Conservation (phyloP, 768 basidiomycete genomes). For the Lentinula aciculospora region DNA sequence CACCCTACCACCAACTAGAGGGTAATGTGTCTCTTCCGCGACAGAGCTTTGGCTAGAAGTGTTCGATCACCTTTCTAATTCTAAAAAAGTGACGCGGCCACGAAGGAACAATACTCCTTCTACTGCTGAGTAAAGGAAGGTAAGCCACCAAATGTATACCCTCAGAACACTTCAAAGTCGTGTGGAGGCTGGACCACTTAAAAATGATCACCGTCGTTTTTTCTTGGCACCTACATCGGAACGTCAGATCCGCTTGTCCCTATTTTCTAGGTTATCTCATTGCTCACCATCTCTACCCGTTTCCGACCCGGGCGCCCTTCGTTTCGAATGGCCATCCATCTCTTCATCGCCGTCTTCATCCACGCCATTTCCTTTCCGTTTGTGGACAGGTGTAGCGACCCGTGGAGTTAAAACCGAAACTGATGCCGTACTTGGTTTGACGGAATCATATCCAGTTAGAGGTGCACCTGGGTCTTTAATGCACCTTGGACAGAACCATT, state of each 20-base stretch:
- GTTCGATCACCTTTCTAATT: background rate
- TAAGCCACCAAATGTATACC: background rate
- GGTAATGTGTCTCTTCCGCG: background rate
- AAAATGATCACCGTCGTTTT: constrained; percentile 3
- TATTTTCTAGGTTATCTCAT: background rate
- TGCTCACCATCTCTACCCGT: constrained; percentile 1
- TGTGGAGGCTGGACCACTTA: background rate
- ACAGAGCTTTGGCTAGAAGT: background rate
- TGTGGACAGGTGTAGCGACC: background rate
- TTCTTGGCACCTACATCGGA: constrained; percentile 6
- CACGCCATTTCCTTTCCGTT: constrained; percentile 5
- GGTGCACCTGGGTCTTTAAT: constrained; percentile 51
- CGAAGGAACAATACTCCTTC: background rate
- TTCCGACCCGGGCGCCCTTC: background rate
- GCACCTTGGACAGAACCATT: constrained; percentile 90
- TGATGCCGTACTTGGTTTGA: constrained; percentile 6
- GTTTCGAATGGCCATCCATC: background rate
- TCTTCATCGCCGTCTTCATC: constrained; percentile 2
- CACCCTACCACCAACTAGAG: background rate
- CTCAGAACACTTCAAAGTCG: background rate
- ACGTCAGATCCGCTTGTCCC: background rate
- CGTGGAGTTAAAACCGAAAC: background rate
- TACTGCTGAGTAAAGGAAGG: background rate
- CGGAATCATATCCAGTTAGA: constrained; percentile 14
- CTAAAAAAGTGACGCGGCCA: background rate